Percentiles rank a stretch among this genome's conserved stretches.
phyloP scores from a whole-genome alignment of 768 basidiomycete species.

The Leccinum pellstonianum region DNA sequence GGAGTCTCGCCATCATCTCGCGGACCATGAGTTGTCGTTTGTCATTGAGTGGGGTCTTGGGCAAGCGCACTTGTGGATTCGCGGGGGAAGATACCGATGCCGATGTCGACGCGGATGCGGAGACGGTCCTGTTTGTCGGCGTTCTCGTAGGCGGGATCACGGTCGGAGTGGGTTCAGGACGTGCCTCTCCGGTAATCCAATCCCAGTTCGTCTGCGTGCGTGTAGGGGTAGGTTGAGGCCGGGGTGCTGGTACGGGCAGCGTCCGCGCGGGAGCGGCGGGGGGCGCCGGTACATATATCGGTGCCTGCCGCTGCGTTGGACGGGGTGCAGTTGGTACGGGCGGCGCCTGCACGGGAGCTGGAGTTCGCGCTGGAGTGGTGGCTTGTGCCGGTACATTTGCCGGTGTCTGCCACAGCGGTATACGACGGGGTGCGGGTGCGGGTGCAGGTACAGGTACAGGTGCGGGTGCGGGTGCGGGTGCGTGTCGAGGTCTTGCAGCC shows the following conservation, averaged over 20 bases:
- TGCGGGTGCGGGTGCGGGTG: neutral
- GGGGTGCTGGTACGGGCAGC: neutral
- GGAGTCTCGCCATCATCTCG: slow-evolving; percentile 38
- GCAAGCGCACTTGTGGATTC: neutral
- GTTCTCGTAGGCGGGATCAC: neutral
- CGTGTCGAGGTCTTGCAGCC: neutral
- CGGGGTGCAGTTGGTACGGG: neutral
- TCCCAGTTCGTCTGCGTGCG: slow-evolving; percentile 6
- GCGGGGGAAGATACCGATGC: neutral
- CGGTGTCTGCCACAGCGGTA: neutral
- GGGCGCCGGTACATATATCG: neutral
- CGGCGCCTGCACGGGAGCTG: neutral
- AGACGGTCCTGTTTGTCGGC: neutral
- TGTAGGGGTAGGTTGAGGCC: neutral
- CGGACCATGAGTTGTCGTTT: slow-evolving; percentile 25
- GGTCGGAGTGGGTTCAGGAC: neutral
- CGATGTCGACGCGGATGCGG: neutral
- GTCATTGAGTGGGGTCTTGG: neutral
- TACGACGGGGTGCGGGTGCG: neutral
- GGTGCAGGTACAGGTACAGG: neutral
- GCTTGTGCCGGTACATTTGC: neutral
- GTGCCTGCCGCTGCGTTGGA: neutral
- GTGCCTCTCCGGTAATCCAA: neutral
- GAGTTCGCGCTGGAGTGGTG: neutral
- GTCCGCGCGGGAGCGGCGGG: neutral